Evolutionary conservation across 345 rosid species (phyloP).

Genomic region (Durio zibethinus): DNA sequence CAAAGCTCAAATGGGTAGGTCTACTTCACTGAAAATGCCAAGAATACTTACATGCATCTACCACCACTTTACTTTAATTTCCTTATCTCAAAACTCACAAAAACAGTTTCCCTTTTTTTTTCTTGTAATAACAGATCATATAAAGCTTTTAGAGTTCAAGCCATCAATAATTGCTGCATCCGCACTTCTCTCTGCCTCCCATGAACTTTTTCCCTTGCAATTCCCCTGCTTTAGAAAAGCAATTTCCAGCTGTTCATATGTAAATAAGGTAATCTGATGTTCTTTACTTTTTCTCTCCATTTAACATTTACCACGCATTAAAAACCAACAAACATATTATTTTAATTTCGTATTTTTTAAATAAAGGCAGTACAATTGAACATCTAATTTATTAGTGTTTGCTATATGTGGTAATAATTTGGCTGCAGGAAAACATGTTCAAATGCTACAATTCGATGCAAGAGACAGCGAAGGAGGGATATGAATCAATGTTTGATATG

Average conservation of each 20-base stretch:
- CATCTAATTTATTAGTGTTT: not conserved
- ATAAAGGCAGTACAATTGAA: not conserved
- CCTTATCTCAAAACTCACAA: not conserved
- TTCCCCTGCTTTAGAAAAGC: slow-evolving; percentile 40
- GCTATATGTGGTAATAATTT: not conserved
- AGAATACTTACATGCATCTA: not conserved
- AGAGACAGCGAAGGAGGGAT: slow-evolving; percentile 31
- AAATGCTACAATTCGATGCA: slow-evolving; percentile 50
- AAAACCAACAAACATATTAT: not conserved
- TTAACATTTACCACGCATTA: not conserved
- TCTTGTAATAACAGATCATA: slow-evolving; percentile 36
- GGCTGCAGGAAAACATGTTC: slow-evolving; percentile 44
- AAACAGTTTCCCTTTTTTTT: not conserved
- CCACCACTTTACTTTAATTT: not conserved
- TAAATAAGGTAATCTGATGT: slow-evolving; percentile 49
- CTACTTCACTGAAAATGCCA: not conserved
- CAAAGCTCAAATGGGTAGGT: slow-evolving; percentile 59
- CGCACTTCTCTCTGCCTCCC: slow-evolving; percentile 59
- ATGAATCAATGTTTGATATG: slow-evolving; percentile 32
- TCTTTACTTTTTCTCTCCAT: not conserved
- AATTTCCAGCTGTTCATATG: slow-evolving; percentile 47
- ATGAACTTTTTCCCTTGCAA: slow-evolving; percentile 50
- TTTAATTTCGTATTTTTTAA: not conserved
- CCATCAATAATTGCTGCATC: slow-evolving; percentile 75
- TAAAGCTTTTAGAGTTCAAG: slow-evolving; percentile 55